A percentile compares a stretch with the other conserved stretches of the same genome.
Conservation (phyloP, 139 green algal species). For the Closterium sp. region DNA sequence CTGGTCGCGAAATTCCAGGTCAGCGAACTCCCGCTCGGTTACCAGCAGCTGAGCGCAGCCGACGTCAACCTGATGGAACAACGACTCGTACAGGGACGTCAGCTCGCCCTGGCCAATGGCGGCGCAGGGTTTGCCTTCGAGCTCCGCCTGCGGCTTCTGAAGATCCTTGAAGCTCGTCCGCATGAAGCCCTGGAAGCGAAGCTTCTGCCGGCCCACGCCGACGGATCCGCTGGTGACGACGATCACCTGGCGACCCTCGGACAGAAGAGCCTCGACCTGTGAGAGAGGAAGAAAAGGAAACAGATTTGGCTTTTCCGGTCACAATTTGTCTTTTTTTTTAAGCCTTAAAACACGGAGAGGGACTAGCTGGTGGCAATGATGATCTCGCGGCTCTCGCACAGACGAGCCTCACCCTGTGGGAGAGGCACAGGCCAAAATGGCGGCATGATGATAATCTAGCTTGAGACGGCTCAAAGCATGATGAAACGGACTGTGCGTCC, state of each 20-base stretch:
- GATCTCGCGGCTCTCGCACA: conserved; percentile 53
- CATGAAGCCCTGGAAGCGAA: conserved; percentile 60
- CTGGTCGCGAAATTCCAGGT: conserved; percentile 47
- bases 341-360: conserved; percentile 47
- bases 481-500: background rate
- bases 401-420: conserved; percentile 57
- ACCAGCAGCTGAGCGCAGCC: conserved; percentile 60
- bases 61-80: conserved; percentile 15
- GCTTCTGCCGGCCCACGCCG: conserved; percentile 62
- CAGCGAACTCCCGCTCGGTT: conserved; percentile 62
- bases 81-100: conserved; percentile 67
- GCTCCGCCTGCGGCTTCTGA: conserved; percentile 41
- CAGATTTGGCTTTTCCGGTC: background rate
- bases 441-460: too few relatives aligned
- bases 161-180: conserved; percentile 30
- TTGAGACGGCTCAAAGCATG: too few relatives aligned
- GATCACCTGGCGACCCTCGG: conserved; percentile 58
- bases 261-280: conserved; percentile 60
- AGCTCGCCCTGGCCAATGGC: conserved; percentile 55
- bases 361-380: conserved; percentile 63
- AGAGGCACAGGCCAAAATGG: background rate
- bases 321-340: background rate
- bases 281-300: too few relatives aligned
- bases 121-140: conserved; percentile 47
- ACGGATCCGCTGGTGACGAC: conserved; percentile 64